phyloP scores from a whole-genome alignment of 306 rosid species.

The Vigna mungo region DNA sequence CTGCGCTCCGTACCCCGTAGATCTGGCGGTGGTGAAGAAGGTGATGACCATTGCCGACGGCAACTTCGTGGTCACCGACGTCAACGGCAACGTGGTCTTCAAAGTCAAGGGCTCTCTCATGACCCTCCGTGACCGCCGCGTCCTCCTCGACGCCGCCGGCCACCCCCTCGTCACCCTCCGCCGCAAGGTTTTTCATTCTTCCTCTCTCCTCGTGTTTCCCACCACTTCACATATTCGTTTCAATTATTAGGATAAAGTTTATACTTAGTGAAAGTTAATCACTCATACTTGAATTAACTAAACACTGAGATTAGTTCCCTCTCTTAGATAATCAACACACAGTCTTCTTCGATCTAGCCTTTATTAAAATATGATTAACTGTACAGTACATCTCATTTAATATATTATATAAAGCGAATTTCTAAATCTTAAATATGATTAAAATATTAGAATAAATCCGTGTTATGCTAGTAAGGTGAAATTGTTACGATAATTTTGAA shows the following conservation, averaged over 20 bases:
- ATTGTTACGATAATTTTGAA: no score
- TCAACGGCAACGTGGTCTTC: constrained; percentile 56
- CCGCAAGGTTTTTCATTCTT: constrained; percentile 44
- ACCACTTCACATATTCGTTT: neutral
- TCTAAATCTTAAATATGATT: no score
- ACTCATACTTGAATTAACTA: no score
- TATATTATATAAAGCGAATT: no score
- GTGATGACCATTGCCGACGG: constrained; percentile 45
- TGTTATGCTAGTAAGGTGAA: no score
- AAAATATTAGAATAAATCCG: no score
- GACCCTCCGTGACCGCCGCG: constrained; percentile 45
- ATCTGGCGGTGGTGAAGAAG: constrained; percentile 54
- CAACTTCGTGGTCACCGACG: constrained; percentile 55
- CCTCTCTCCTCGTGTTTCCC: neutral
- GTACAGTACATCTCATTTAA: no score
- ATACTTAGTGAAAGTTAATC: no score
- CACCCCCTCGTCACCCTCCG: constrained; percentile 50
- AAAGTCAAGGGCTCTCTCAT: constrained; percentile 52
- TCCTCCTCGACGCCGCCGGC: constrained; percentile 55
- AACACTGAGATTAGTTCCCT: no score
- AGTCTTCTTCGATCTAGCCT: no score
- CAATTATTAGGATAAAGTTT: neutral
- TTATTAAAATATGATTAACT: no score
- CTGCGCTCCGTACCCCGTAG: constrained; percentile 52
- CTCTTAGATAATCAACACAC: no score